A percentile compares a stretch with the other conserved stretches of the same genome.
These are phyloP conservation scores for Yarrowia sp. DNA, from an alignment of 805 yeast species.

Conservation along the genomic window DNA sequence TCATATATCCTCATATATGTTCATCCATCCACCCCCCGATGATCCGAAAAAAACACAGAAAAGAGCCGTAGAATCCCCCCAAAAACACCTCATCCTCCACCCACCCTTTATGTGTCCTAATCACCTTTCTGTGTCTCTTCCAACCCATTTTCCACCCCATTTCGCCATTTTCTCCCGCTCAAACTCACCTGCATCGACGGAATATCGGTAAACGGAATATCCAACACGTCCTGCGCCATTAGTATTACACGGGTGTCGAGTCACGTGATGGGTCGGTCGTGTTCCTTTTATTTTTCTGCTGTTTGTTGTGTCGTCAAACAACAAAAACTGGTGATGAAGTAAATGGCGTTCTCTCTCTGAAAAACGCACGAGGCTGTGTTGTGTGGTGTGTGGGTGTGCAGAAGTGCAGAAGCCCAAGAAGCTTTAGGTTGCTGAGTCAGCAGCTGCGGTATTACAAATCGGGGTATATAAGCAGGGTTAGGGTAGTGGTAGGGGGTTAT, in stretches of 20 bases:
- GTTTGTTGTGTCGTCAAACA: slow-evolving; percentile 17
- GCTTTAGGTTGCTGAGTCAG: no score
- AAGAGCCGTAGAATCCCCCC: no score
- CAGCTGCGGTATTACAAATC: background rate
- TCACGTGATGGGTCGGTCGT: background rate
- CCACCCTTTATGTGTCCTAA: no score
- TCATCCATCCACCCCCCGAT: no score
- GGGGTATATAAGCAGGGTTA: no score
- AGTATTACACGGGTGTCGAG: background rate
- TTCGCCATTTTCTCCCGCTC: background rate
- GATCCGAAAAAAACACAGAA: no score
- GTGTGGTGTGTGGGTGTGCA: background rate
- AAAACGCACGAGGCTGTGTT: slow-evolving; percentile 24
- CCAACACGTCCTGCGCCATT: slow-evolving; percentile 27
- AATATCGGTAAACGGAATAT: slow-evolving; percentile 25
- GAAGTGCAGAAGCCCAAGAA: no score
- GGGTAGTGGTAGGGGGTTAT: no score
- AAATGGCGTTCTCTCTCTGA: slow-evolving; percentile 1
- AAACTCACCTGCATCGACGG: slow-evolving; percentile 27
- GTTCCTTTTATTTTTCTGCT: background rate
- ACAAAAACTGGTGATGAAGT: slow-evolving; percentile 19
- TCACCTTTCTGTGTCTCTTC: no score
- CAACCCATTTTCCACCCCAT: no score
- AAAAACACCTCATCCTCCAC: no score
- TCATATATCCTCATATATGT: no score